These are phyloP conservation scores for Phialemonium atrogriseum DNA, from an alignment of 2,329 filamentous ascomycete genomes.

Conservation along the genomic window DNA sequence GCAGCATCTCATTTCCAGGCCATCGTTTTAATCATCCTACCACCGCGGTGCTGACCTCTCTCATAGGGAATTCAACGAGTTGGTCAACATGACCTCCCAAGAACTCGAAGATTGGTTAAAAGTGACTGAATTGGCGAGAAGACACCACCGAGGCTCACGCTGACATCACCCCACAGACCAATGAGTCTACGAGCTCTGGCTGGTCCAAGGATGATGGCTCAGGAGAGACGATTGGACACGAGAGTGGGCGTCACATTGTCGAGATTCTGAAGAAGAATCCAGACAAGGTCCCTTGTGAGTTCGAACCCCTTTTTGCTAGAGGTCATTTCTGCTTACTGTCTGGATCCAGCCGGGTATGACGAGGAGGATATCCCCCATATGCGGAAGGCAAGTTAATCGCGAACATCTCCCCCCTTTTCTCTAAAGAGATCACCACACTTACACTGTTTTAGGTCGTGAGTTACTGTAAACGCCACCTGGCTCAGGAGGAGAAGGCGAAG, in stretches of 20 bases:
- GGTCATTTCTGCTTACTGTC: neutral
- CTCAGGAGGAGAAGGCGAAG: conserved; percentile 47
- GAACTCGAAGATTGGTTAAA: conserved; percentile 49
- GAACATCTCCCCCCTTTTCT: no score
- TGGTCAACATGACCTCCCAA: conserved; percentile 49
- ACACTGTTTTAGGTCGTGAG: conserved; percentile 33
- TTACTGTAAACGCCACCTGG: conserved; percentile 51
- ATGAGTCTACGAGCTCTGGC: conserved; percentile 40
- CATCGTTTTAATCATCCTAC: neutral
- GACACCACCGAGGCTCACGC: neutral
- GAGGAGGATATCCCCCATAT: conserved; percentile 39
- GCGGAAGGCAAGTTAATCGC: conserved; percentile 21
- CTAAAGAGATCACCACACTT: no score
- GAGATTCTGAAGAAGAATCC: conserved; percentile 49
- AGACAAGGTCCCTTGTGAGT: conserved; percentile 29
- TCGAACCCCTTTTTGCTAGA: neutral
- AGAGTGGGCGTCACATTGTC: conserved; percentile 48
- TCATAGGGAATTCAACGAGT: conserved; percentile 47
- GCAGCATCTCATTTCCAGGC: neutral
- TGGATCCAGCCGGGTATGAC: conserved; percentile 31
- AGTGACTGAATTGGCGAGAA: conserved; percentile 11
- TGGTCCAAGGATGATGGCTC: conserved; percentile 44
- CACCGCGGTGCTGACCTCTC: neutral
- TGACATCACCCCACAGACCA: conserved; percentile 9
- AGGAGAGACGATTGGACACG: conserved; percentile 50